Evolutionary conservation across 1,139 yeast species (phyloP).

Genomic region (Kazachstania sp.): DNA sequence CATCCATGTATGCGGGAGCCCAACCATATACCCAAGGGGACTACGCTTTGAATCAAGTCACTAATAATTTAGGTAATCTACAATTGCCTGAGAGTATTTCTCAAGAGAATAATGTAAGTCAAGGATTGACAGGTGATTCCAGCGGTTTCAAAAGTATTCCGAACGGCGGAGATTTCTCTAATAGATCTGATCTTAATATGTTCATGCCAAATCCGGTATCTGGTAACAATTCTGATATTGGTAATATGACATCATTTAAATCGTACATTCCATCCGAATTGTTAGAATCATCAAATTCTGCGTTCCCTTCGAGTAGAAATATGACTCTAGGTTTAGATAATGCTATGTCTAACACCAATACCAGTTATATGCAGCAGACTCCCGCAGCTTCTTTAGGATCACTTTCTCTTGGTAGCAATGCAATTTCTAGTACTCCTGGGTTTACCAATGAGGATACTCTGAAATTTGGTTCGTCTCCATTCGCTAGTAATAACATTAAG

Average conservation of each 20-base stretch:
- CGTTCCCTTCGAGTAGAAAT: background rate
- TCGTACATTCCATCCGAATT: slow-evolving; percentile 3
- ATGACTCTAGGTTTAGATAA: background rate
- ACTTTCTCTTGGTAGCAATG: background rate
- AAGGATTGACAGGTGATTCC: background rate
- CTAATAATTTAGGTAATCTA: background rate
- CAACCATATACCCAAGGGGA: background rate
- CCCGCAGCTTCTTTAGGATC: background rate
- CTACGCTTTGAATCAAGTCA: background rate
- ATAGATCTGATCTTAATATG: background rate
- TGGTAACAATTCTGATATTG: background rate
- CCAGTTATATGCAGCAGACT: background rate
- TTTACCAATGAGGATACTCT: background rate
- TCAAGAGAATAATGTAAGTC: background rate
- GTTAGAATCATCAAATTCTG: background rate
- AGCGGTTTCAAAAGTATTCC: background rate
- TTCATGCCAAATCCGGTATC: background rate
- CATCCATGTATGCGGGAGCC: background rate
- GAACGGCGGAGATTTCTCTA: background rate
- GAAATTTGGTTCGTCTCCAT: background rate
- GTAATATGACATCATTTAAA: background rate
- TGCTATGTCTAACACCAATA: background rate
- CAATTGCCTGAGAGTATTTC: background rate
- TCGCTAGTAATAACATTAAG: background rate
- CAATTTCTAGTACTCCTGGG: background rate